A percentile compares a stretch with the other conserved stretches of the same genome.
phyloP scores from a whole-genome alignment of 805 yeast genomes.

The Deakozyma indianensis region DNA sequence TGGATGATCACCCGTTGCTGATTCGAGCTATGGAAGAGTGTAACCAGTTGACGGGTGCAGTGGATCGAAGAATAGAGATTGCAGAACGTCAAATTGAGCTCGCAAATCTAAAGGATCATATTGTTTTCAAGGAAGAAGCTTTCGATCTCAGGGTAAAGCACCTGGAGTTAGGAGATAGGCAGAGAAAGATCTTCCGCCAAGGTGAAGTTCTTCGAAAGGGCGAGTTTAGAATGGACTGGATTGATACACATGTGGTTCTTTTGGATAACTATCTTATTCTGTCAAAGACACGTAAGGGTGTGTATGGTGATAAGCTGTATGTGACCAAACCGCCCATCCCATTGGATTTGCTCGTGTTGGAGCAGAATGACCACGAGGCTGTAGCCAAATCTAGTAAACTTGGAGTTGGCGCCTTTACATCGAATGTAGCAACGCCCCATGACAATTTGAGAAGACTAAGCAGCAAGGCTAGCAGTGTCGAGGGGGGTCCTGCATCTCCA shows the following conservation, averaged over 20 bases:
- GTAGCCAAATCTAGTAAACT: constrained; percentile 13
- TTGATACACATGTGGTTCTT: constrained; percentile 36
- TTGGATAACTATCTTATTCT: constrained; percentile 51
- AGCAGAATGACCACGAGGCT: constrained; percentile 27
- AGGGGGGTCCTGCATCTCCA: background rate
- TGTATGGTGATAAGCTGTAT: constrained; percentile 19
- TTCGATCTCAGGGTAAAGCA: constrained; percentile 25
- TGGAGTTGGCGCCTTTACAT: constrained; percentile 14
- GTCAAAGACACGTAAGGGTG: constrained; percentile 22
- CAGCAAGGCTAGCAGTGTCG: background rate
- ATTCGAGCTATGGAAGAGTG: constrained; percentile 41
- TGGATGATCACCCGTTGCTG: constrained; percentile 38
- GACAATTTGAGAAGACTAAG: background rate
- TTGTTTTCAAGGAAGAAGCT: constrained; percentile 36
- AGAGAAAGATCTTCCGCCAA: constrained; percentile 40
- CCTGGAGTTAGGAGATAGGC: constrained; percentile 36
- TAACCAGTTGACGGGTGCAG: constrained; percentile 38
- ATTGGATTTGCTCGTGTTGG: constrained; percentile 42
- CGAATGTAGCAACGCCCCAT: background rate
- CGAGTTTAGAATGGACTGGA: constrained; percentile 47
- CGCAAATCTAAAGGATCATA: constrained; percentile 35
- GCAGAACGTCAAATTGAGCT: constrained; percentile 47
- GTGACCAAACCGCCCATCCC: constrained; percentile 26
- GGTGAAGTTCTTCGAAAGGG: constrained; percentile 50
- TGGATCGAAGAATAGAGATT: constrained; percentile 45